phyloP scores from a whole-genome alignment of 192 early-diverging fungal species.

The Linnemannia exigua region DNA sequence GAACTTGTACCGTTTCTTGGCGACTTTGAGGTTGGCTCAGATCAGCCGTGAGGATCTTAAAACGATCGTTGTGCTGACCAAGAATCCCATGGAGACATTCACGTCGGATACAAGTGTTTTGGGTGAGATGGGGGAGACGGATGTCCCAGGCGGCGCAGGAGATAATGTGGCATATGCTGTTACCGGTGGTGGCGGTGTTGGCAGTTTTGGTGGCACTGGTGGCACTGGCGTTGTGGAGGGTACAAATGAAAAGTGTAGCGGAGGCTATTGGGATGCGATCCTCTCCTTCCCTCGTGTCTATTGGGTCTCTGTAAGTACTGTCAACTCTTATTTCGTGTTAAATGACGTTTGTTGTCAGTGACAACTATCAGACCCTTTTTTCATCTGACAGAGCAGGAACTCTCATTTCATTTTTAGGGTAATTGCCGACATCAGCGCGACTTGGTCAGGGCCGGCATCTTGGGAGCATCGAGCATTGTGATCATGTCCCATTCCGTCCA shows the following conservation, averaged over 20 bases:
- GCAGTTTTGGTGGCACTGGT: background rate
- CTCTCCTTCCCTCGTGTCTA: slow-evolving; percentile 61
- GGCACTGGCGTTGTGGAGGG: background rate
- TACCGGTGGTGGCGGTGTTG: background rate
- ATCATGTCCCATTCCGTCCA: slow-evolving; percentile 58
- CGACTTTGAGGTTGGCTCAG: slow-evolving; percentile 54
- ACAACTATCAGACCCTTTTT: too few species aligned
- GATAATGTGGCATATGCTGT: too few species aligned
- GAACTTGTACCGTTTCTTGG: slow-evolving; percentile 45
- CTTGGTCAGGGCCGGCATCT: slow-evolving; percentile 60
- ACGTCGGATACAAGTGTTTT: background rate
- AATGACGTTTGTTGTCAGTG: too few species aligned
- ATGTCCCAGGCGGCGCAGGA: background rate
- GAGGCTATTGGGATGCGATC: slow-evolving; percentile 47
- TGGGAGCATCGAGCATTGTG: slow-evolving; percentile 61
- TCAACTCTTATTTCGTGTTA: background rate
- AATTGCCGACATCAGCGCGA: slow-evolving; percentile 64
- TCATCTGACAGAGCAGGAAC: background rate
- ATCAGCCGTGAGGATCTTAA: slow-evolving; percentile 59
- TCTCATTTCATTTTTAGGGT: slow-evolving; percentile 32
- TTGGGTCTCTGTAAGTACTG: slow-evolving; percentile 59
- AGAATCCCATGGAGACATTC: slow-evolving; percentile 26
- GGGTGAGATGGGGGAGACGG: background rate
- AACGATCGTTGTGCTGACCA: slow-evolving; percentile 62
- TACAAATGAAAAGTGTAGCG: background rate